Evolutionary conservation across 2,329 filamentous ascomycete species (phyloP).

Genomic region (Ceratocystis cubensis): DNA sequence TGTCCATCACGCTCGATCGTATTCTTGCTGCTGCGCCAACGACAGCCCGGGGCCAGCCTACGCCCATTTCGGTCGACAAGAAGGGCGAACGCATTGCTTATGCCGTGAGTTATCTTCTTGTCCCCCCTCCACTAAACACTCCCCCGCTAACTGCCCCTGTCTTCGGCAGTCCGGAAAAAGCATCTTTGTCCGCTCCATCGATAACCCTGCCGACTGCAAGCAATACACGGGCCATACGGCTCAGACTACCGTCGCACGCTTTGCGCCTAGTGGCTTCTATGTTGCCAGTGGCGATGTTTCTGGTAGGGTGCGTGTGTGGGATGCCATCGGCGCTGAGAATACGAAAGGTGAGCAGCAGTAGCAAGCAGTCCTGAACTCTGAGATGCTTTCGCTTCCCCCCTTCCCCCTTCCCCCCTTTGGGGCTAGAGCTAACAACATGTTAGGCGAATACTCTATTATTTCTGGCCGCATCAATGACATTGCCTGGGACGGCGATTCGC

Average conservation of each 20-base stretch:
- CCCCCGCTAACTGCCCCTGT: neutral
- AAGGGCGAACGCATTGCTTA: slow-evolving; percentile 91
- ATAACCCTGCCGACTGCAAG: slow-evolving; percentile 68
- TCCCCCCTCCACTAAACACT: neutral
- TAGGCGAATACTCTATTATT: slow-evolving; percentile 83
- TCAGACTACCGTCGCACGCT: slow-evolving; percentile 81
- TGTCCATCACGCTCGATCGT: slow-evolving; percentile 47
- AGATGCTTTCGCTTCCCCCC: too few relatives aligned
- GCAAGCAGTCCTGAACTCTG: too few relatives aligned
- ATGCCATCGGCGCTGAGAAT: slow-evolving; percentile 68
- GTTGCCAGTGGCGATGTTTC: slow-evolving; percentile 81
- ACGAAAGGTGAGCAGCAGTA: slow-evolving; percentile 49
- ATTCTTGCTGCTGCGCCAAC: slow-evolving; percentile 78
- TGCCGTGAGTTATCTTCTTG: slow-evolving; percentile 47
- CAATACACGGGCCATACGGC: slow-evolving; percentile 90
- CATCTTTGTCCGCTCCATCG: slow-evolving; percentile 88
- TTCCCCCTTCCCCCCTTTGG: too few relatives aligned
- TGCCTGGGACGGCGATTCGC: slow-evolving; percentile 93
- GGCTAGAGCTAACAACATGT: neutral
- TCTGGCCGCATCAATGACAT: slow-evolving; percentile 91
- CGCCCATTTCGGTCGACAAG: slow-evolving; percentile 72
- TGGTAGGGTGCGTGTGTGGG: slow-evolving; percentile 83
- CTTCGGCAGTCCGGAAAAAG: slow-evolving; percentile 72
- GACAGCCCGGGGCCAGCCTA: slow-evolving; percentile 75
- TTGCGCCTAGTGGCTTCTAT: slow-evolving; percentile 89